These are phyloP conservation scores for Colletotrichum paranaense DNA, from an alignment of 2,329 filamentous ascomycete species.

Conservation along the genomic window DNA sequence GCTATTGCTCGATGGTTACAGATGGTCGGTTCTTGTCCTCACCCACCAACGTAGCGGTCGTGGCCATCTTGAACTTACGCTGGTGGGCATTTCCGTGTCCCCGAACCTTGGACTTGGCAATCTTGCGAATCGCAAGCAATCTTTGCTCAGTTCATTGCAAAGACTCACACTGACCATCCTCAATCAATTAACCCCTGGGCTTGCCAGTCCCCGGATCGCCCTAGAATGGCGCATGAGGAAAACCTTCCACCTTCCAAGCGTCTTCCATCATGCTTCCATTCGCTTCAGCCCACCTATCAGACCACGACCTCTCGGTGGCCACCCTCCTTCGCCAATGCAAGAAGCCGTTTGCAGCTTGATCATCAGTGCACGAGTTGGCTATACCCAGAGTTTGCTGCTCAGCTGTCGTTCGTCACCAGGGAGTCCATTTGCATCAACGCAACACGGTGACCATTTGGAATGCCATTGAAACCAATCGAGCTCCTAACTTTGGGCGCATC, in stretches of 20 bases:
- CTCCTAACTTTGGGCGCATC: background rate
- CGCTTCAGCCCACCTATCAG: conserved; percentile 22
- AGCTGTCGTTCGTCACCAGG: background rate
- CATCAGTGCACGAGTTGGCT: background rate
- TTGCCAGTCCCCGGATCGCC: conserved; percentile 27
- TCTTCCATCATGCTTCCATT: conserved; percentile 25
- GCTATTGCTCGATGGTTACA: background rate
- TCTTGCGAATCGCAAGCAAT: conserved; percentile 3
- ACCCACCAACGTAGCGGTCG: background rate
- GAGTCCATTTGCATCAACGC: background rate
- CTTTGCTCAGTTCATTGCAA: background rate
- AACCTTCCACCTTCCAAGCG: conserved; percentile 12
- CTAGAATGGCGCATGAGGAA: conserved; percentile 10
- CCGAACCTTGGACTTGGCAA: background rate
- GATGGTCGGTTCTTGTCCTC: background rate
- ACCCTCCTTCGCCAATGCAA: conserved; percentile 3
- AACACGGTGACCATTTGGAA: background rate
- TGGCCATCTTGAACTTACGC: background rate
- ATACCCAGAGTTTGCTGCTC: background rate
- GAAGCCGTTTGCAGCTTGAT: conserved; percentile 10
- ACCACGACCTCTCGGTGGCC: background rate
- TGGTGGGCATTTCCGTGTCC: too few species aligned
- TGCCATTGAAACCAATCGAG: background rate
- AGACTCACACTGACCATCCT: background rate
- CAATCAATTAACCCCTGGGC: conserved; percentile 8